Evolutionary conservation across 768 basidiomycete species (phyloP).

Genomic region (Xerocomus spinulosus): DNA sequence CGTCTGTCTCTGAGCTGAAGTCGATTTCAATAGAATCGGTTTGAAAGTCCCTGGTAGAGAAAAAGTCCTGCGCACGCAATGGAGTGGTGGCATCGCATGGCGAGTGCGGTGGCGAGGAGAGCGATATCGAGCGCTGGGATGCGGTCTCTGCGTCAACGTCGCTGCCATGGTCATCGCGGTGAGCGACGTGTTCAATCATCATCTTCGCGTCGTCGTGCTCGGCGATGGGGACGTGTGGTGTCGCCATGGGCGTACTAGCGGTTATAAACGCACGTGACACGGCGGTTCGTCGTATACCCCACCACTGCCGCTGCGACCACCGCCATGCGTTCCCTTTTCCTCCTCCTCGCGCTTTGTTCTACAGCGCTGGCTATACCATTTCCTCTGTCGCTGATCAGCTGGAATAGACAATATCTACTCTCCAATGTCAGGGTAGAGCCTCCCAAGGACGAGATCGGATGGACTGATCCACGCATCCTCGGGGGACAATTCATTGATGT

Average conservation of each 20-base stretch:
- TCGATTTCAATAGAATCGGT: conserved; percentile 51
- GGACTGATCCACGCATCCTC: conserved; percentile 64
- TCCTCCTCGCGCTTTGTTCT: conserved; percentile 12
- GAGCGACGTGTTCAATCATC: not conserved
- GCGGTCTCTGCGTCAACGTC: conserved; percentile 71
- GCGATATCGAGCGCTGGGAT: conserved; percentile 72
- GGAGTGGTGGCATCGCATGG: conserved; percentile 33
- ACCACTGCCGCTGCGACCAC: not conserved
- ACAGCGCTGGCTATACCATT: conserved; percentile 14
- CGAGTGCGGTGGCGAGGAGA: conserved; percentile 61
- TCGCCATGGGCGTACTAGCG: conserved; percentile 4
- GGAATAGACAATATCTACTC: conserved; percentile 11
- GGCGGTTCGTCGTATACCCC: too few relatives aligned
- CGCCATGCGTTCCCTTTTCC: conserved; percentile 14
- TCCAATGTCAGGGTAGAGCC: not conserved
- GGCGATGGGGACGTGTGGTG: conserved; percentile 1
- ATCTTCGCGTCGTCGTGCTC: conserved; percentile 5
- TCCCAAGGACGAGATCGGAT: conserved; percentile 35
- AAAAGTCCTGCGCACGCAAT: conserved; percentile 24
- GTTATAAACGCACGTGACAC: not conserved
- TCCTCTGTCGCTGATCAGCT: conserved; percentile 1
- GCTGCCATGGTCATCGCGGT: conserved; percentile 34
- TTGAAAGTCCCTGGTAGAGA: conserved; percentile 40
- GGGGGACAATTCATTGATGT: conserved; percentile 80
- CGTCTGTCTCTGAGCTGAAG: conserved; percentile 50